Conservation (phyloP, 1,139 yeast species). For the Dujonia santamariae region DNA sequence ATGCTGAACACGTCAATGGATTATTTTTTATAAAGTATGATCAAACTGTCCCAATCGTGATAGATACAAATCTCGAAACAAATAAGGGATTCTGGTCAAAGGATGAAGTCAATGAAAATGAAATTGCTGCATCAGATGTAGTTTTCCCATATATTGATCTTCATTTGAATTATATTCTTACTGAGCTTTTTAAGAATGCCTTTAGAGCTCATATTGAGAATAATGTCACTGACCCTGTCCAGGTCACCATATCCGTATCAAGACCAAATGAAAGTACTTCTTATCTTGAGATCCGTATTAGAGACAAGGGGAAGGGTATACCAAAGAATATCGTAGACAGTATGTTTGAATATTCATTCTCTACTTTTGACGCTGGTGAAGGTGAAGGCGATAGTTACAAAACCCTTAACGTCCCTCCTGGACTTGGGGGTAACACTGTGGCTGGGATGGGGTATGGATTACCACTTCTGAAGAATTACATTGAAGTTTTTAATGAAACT, state of each 20-base stretch:
- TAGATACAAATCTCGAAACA: constrained; percentile 44
- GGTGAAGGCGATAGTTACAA: constrained; percentile 60
- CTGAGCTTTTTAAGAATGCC: constrained; percentile 84
- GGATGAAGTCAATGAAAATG: constrained; percentile 17
- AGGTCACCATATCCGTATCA: constrained; percentile 62
- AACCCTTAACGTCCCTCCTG: constrained; percentile 69
- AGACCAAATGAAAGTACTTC: constrained; percentile 8
- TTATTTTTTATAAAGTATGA: constrained; percentile 82
- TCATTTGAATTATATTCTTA: constrained; percentile 81
- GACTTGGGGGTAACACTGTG: constrained; percentile 64
- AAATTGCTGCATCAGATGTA: constrained; percentile 11
- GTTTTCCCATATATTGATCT: constrained; percentile 78
- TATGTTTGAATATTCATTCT: constrained; percentile 81
- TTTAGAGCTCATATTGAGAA: constrained; percentile 83
- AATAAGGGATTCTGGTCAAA: constrained; percentile 30
- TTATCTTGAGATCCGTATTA: constrained; percentile 59
- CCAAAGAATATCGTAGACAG: constrained; percentile 59
- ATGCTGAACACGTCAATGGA: constrained; percentile 76
- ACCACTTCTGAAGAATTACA: constrained; percentile 67
- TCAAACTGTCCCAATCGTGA: constrained; percentile 56
- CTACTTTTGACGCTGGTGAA: constrained; percentile 65
- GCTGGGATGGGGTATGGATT: constrained; percentile 98
- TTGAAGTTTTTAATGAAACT: constrained; percentile 43
- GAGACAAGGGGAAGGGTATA: constrained; percentile 91
- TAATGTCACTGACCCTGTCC: constrained; percentile 55